phyloP scores from a whole-genome alignment of 2,329 filamentous ascomycete genomes.

The Samsoniella hepiali region DNA sequence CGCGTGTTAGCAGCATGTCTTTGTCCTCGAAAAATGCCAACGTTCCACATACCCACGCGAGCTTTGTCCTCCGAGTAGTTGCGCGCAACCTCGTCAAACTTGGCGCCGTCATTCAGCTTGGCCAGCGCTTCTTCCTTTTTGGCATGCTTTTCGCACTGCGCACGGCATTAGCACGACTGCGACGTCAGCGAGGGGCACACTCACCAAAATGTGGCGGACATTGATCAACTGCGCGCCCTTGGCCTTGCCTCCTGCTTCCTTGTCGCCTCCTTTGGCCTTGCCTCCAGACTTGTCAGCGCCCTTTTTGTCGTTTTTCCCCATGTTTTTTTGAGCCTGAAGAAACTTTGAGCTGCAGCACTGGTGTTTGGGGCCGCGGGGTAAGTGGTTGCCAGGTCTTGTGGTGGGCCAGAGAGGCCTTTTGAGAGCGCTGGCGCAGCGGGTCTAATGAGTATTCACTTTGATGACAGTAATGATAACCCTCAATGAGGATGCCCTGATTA shows the following conservation, averaged over 20 bases:
- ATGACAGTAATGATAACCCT: neutral
- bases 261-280: conserved; percentile 30
- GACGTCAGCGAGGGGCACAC: conserved; percentile 15
- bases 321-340: conserved; percentile 25
- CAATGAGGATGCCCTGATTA: neutral
- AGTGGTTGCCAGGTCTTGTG: neutral
- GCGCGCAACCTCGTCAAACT: conserved; percentile 72
- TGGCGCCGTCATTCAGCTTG: conserved; percentile 63
- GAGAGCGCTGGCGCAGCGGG: neutral
- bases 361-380: conserved; percentile 16
- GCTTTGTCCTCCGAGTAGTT: conserved; percentile 77
- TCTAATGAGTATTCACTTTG: neutral
- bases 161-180: neutral
- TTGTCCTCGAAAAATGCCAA: conserved; percentile 15
- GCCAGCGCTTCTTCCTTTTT: conserved; percentile 73
- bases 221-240: conserved; percentile 66
- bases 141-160: conserved; percentile 68
- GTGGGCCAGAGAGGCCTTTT: neutral
- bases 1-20: neutral
- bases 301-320: conserved; percentile 42
- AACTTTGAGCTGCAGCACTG: neutral
- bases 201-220: conserved; percentile 66
- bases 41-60: conserved; percentile 48
- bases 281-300: conserved; percentile 36
- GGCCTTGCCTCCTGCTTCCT: conserved; percentile 36